phyloP scores from a whole-genome alignment of 2,329 filamentous ascomycete species.

The Graphilbum sp. region DNA sequence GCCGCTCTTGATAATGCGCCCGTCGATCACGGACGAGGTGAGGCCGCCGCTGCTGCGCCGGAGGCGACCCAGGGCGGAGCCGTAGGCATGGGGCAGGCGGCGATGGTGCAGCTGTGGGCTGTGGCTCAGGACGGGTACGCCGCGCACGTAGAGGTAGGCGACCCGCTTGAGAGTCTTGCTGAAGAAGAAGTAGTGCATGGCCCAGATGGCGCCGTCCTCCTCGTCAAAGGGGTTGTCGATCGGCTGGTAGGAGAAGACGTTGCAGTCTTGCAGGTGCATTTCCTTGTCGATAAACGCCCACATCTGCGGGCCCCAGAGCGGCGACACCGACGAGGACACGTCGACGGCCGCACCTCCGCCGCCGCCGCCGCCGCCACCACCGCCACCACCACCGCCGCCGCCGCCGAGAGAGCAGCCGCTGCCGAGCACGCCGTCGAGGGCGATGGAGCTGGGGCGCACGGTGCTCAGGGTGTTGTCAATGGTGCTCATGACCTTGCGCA shows the following conservation, averaged over 20 bases:
- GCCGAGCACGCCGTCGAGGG: constrained; percentile 22
- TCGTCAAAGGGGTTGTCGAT: constrained; percentile 83
- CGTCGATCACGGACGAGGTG: background rate
- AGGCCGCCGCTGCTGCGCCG: constrained; percentile 6
- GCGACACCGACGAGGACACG: constrained; percentile 28
- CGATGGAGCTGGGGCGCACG: constrained; percentile 47
- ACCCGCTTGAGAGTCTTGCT: constrained; percentile 85
- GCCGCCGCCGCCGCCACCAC: constrained; percentile 25
- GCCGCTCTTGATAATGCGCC: background rate
- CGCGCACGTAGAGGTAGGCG: constrained; percentile 82
- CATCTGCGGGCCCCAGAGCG: constrained; percentile 74
- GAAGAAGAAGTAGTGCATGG: constrained; percentile 94
- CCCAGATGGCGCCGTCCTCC: constrained; percentile 89
- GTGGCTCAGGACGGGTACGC: constrained; percentile 59
- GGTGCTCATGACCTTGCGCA: constrained; percentile 69
- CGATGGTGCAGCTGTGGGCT: constrained; percentile 28
- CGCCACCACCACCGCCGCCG: constrained; percentile 24
- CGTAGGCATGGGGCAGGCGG: constrained; percentile 3
- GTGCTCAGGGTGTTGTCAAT: constrained; percentile 81
- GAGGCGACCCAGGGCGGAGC: constrained; percentile 2
- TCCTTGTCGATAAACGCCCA: constrained; percentile 89
- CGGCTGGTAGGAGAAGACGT: constrained; percentile 77
- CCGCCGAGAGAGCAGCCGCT: constrained; percentile 17
- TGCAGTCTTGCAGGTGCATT: constrained; percentile 81
- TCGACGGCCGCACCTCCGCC: constrained; percentile 23